These are phyloP conservation scores for Solanum neorickii DNA, from an alignment of 257 asterid species.

Conservation along the genomic window DNA sequence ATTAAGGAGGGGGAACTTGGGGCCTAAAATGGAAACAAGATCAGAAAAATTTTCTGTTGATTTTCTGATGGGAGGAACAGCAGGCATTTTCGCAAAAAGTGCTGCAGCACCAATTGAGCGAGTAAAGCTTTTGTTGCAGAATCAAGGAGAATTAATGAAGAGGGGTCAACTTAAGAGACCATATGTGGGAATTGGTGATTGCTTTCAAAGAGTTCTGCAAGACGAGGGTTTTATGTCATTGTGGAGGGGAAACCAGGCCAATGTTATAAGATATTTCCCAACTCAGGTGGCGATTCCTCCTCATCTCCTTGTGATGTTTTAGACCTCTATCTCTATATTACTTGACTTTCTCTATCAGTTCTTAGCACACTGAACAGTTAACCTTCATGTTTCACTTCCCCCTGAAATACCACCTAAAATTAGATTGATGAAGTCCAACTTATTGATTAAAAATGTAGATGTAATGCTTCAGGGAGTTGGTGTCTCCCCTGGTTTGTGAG, in stretches of 20 bases:
- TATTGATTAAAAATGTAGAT: background rate
- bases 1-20: constrained; percentile 24
- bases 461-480: background rate
- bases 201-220: constrained; percentile 57
- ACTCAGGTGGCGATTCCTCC: constrained; percentile 54
- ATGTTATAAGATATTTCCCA: constrained; percentile 88
- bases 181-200: constrained; percentile 52
- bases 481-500: background rate
- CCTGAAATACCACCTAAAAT: background rate
- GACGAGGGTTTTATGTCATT: constrained; percentile 74
- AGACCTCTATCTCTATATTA: background rate
- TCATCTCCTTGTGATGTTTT: background rate
- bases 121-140: constrained; percentile 94
- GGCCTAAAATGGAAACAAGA: constrained; percentile 33
- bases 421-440: background rate
- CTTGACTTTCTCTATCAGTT: background rate
- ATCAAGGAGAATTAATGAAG: constrained; percentile 84
- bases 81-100: constrained; percentile 71
- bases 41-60: constrained; percentile 62
- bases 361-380: background rate
- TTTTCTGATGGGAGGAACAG: constrained; percentile 75
- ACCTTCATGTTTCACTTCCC: background rate
- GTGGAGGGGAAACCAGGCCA: constrained; percentile 99
- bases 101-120: constrained; percentile 95
- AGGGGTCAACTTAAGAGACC: constrained; percentile 80